Percentiles rank a stretch among this genome's conserved stretches.
Evolutionary conservation across 106 monocot genomes (phyloP).

Genomic region (Agapanthus africanus): DNA sequence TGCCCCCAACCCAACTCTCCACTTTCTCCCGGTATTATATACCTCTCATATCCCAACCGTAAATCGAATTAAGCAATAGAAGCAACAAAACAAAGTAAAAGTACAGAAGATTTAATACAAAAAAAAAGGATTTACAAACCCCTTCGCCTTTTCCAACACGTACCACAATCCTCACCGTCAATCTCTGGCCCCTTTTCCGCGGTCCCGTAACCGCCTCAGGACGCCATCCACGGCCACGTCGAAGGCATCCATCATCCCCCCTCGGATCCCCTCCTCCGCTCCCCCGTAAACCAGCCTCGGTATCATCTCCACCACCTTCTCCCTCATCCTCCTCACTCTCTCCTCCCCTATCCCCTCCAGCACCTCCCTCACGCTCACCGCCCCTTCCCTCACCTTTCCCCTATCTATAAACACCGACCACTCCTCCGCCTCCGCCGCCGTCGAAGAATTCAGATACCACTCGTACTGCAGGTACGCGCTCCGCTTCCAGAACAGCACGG

Average conservation of each 20-base stretch:
- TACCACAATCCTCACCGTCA: conserved; percentile 6
- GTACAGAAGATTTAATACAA: too few relatives aligned
- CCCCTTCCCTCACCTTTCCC: conserved; percentile 49
- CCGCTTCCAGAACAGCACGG: conserved; percentile 81
- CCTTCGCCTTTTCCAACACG: too few relatives aligned
- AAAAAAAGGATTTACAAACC: too few relatives aligned
- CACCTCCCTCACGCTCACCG: conserved; percentile 30
- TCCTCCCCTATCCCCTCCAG: conserved; percentile 58
- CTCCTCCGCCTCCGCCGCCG: conserved; percentile 18
- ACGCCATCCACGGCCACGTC: conserved; percentile 72
- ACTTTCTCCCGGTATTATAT: too few relatives aligned
- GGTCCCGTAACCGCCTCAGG: conserved; percentile 36
- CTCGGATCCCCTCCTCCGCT: conserved; percentile 28
- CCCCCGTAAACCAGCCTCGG: conserved; percentile 63
- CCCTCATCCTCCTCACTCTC: conserved; percentile 67
- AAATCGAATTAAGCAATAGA: too few relatives aligned
- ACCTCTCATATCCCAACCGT: too few relatives aligned
- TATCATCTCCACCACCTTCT: conserved; percentile 62
- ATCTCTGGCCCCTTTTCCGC: conserved; percentile 8
- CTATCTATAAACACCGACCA: conserved; percentile 86
- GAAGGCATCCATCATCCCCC: conserved; percentile 54
- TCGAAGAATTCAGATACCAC: conserved; percentile 79
- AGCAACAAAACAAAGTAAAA: too few relatives aligned
- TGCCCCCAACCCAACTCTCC: too few relatives aligned
- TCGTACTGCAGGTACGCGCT: conserved; percentile 71